Evolutionary conservation across 2,329 filamentous ascomycete species (phyloP), one percentile per base, ranked within the genome.

Genomic region (Fusarium palustre): DNA sequence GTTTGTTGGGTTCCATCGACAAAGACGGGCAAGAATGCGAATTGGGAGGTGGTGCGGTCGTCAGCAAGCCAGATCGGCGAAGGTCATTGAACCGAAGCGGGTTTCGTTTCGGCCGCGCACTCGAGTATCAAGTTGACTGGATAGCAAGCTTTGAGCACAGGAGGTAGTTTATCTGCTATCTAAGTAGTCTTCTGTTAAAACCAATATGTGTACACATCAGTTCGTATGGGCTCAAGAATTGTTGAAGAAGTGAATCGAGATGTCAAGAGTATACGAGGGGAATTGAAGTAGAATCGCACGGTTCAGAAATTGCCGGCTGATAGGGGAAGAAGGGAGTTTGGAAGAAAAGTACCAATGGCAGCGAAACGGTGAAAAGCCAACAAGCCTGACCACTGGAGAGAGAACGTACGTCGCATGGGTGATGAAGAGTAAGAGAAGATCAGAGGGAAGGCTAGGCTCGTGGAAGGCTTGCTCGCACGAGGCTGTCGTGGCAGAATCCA

Each of bases 1-100:
- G 80, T 67, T 82, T 82, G 62, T 71, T 80, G 67, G 80, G 80
- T 76, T 82, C 81, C 81, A 82, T 82, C 71, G 76, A 75, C 71
- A 65, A 42, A 42, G 54, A 50, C 48, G 53, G 47, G 36, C 42
- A 41, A 60, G 53, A 49, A 57, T 67, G 52, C 49, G 48, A 54
- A 58, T 64, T 68, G 59, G 59, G 55, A 57, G 59, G 50, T 61
- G 52, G 64, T 59, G 63, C 55, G 64, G 68, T 71, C 69, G 60
- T 65, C 48, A 67, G 57, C 63, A 68, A 63, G 57, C 45, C 33
- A 59, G 50, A 61, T 56, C 39, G 69, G 64, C 43, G 60, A 43
- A 53, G 66, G 61, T 56, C 73, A 75, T 75, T 73, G 73, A 75
- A 73, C 59, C 63, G 57, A 57, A 46, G 52, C 43, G 47, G 54